Percentiles rank a stretch among this genome's conserved stretches.
phyloP scores from a whole-genome alignment of 2,329 filamentous ascomycete genomes.

The Colletotrichum sansevieriae region DNA sequence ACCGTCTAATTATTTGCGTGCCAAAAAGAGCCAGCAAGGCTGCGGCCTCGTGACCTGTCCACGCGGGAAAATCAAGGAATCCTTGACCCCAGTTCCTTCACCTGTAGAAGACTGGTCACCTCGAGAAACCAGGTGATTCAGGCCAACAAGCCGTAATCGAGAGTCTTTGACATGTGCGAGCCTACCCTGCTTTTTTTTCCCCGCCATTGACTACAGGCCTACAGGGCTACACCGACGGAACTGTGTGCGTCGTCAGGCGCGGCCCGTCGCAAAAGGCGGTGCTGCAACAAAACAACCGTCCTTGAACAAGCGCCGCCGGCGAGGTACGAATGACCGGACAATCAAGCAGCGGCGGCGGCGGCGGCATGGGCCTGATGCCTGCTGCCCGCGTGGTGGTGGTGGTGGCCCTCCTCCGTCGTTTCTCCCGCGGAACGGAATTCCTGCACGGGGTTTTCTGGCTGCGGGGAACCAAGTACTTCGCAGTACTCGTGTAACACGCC shows the following conservation, averaged over 20 bases:
- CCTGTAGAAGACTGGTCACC: constrained; percentile 27
- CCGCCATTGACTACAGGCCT: background rate
- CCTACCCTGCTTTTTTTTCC: background rate
- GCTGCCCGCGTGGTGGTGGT: no score
- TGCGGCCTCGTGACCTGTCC: constrained; percentile 30
- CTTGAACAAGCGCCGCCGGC: constrained; percentile 4
- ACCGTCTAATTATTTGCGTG: constrained; percentile 18
- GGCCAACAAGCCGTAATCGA: constrained; percentile 36
- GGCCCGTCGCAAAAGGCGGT: constrained; percentile 17
- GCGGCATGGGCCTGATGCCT: constrained; percentile 5
- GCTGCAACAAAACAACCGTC: background rate
- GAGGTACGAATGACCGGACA: constrained; percentile 3
- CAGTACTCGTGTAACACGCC: background rate
- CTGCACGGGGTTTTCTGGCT: background rate
- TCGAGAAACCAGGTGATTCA: constrained; percentile 22
- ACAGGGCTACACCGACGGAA: background rate
- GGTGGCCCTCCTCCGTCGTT: background rate
- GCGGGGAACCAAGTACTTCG: background rate
- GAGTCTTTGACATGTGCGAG: constrained; percentile 28
- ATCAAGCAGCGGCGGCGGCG: background rate
- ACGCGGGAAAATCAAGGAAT: background rate
- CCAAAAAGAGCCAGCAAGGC: constrained; percentile 13
- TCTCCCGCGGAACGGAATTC: constrained; percentile 9
- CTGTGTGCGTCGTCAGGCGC: constrained; percentile 30
- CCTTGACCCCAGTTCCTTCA: constrained; percentile 32